Evolutionary conservation across 2,329 filamentous ascomycete species (phyloP).

Genomic region (Aspergillus thermomutatus): DNA sequence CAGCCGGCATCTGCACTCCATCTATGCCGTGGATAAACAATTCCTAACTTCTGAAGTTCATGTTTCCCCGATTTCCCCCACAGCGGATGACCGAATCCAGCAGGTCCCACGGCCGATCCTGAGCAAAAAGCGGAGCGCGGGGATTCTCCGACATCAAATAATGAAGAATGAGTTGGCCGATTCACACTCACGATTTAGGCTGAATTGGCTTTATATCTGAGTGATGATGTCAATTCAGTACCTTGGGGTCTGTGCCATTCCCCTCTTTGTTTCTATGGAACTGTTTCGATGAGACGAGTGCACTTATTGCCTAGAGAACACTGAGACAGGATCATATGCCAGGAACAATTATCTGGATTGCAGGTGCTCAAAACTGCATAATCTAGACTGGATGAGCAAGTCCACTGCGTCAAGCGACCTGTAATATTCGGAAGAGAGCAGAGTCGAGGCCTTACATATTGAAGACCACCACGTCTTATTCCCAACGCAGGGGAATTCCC

Average conservation of each 20-base stretch:
- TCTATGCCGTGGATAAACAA: slow-evolving; percentile 2
- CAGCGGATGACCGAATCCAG: slow-evolving; percentile 11
- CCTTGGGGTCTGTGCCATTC: too few species aligned
- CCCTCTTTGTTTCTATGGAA: too few species aligned
- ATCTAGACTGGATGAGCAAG: too few species aligned
- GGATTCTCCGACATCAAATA: slow-evolving; percentile 3
- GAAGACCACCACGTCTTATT: neutral
- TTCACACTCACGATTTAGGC: slow-evolving; percentile 1
- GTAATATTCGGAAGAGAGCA: neutral
- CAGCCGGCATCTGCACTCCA: neutral
- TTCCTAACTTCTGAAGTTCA: neutral
- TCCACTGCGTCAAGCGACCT: too few species aligned
- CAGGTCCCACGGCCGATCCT: slow-evolving; percentile 22
- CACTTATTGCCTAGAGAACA: too few species aligned
- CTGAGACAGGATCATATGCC: too few species aligned
- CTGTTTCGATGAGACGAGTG: too few species aligned
- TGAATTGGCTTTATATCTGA: neutral
- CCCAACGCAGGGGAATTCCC: neutral
- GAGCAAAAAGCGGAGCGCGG: slow-evolving; percentile 6
- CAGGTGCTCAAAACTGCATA: too few species aligned
- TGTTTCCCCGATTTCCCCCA: slow-evolving; percentile 3
- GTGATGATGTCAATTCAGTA: neutral
- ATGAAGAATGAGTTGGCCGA: neutral
- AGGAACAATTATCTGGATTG: too few species aligned
- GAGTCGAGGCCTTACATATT: neutral